These are phyloP conservation scores for Sclerotinia nivalis DNA, from an alignment of 2,329 filamentous ascomycete genomes.

Conservation along the genomic window DNA sequence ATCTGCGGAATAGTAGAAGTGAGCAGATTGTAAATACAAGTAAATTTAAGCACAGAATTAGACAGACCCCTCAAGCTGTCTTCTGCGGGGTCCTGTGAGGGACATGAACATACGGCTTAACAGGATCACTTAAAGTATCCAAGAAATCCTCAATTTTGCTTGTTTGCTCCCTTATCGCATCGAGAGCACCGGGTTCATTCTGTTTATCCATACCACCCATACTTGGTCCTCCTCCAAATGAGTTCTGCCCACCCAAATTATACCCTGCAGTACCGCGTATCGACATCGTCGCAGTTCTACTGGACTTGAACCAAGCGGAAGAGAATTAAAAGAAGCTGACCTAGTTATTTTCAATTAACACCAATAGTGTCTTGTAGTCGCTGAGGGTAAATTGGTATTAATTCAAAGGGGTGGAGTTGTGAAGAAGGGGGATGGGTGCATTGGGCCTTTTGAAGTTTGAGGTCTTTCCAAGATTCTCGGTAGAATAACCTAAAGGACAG, in stretches of 20 bases:
- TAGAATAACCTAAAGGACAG: slow-evolving; percentile 18
- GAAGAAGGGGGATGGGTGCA: slow-evolving; percentile 17
- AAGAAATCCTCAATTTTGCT: slow-evolving; percentile 97
- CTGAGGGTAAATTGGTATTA: not conserved
- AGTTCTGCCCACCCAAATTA: slow-evolving; percentile 43
- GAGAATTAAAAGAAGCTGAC: not conserved
- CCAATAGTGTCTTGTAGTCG: not conserved
- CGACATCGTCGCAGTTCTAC: slow-evolving; percentile 48
- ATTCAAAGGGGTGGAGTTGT: slow-evolving; percentile 7
- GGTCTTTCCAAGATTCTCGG: slow-evolving; percentile 16
- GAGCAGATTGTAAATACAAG: slow-evolving; percentile 25
- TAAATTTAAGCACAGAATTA: not conserved
- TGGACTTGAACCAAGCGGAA: slow-evolving; percentile 34
- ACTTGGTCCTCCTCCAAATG: slow-evolving; percentile 42
- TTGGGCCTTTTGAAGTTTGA: slow-evolving; percentile 9
- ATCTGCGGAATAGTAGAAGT: slow-evolving; percentile 54
- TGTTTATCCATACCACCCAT: slow-evolving; percentile 37
- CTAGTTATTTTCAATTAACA: slow-evolving; percentile 2
- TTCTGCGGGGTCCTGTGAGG: slow-evolving; percentile 24
- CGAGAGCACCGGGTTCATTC: slow-evolving; percentile 55
- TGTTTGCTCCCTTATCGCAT: slow-evolving; percentile 88
- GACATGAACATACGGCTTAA: slow-evolving; percentile 78
- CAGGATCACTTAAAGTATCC: slow-evolving; percentile 81
- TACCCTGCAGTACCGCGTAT: slow-evolving; percentile 56
- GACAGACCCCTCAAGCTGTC: slow-evolving; percentile 14